phyloP scores from a whole-genome alignment of 768 basidiomycete species.

The Filobasidium wieringae region DNA sequence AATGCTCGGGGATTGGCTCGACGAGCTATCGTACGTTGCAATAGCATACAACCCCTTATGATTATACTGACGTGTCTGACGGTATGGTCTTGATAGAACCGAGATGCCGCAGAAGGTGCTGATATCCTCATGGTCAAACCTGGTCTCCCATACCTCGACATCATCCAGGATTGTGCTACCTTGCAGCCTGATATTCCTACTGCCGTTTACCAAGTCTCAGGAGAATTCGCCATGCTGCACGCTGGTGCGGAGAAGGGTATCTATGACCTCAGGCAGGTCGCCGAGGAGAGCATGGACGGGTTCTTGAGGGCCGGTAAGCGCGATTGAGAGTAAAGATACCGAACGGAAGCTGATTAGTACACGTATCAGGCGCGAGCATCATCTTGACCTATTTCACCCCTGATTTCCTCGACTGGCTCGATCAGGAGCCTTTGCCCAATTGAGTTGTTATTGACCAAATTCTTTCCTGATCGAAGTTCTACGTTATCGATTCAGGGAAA shows the following conservation, averaged over 20 bases:
- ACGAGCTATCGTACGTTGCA: constrained; percentile 67
- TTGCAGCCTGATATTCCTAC: constrained; percentile 76
- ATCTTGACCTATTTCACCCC: constrained; percentile 95
- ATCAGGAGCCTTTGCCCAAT: constrained; percentile 20
- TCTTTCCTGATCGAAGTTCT: too few species aligned
- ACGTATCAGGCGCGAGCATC: constrained; percentile 62
- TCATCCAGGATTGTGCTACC: constrained; percentile 74
- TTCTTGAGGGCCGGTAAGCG: constrained; percentile 79
- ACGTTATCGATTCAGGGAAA: too few species aligned
- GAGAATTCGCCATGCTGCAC: constrained; percentile 93
- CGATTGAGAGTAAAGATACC: not conserved
- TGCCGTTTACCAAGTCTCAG: constrained; percentile 89
- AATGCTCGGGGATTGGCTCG: constrained; percentile 76
- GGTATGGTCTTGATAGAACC: constrained; percentile 47
- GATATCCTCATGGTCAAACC: constrained; percentile 99
- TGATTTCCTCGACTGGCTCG: constrained; percentile 63
- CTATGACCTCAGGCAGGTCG: constrained; percentile 85
- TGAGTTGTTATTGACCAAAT: too few species aligned
- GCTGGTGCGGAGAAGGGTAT: constrained; percentile 88
- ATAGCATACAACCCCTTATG: not conserved
- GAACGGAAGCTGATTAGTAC: not conserved
- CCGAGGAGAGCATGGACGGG: constrained; percentile 80
- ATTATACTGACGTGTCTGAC: not conserved
- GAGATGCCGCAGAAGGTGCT: constrained; percentile 81
- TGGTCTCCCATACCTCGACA: constrained; percentile 86